Conservation (phyloP, 164 flowering plant genomes). For the Stephania cephalantha region DNA sequence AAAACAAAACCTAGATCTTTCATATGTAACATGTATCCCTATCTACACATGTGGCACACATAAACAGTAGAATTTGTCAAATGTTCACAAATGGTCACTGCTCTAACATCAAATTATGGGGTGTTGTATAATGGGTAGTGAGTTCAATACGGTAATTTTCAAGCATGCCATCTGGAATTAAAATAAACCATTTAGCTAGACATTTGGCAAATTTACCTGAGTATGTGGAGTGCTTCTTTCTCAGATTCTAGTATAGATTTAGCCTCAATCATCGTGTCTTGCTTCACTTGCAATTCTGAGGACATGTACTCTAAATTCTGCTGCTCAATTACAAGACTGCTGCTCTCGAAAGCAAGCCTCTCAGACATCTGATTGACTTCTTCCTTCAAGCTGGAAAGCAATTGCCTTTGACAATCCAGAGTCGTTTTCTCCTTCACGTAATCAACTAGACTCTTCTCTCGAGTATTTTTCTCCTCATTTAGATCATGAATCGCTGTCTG, state of each 20-base stretch:
- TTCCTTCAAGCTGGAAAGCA: conserved; percentile 47
- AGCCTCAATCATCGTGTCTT: conserved; percentile 48
- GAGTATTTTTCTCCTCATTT: conserved; percentile 45
- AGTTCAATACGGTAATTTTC: neutral
- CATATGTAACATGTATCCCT: neutral
- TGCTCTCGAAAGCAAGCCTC: conserved; percentile 49
- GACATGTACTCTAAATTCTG: conserved; percentile 26
- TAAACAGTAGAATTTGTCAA: neutral
- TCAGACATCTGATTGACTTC: conserved; percentile 67
- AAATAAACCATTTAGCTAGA: neutral
- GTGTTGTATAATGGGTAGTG: neutral
- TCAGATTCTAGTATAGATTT: conserved; percentile 78
- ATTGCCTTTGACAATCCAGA: conserved; percentile 68
- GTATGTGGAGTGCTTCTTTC: conserved; percentile 68
- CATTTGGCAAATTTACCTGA: conserved; percentile 45
- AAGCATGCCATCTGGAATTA: neutral
- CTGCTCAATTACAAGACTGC: conserved; percentile 39
- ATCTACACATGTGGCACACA: neutral
- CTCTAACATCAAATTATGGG: neutral
- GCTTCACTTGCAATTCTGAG: conserved; percentile 42
- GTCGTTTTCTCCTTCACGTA: conserved; percentile 62
- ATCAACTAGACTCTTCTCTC: conserved; percentile 32
- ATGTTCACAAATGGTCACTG: neutral
- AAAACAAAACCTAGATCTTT: neutral
- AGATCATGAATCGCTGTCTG: conserved; percentile 33